Conservation (phyloP, 306 rosid genomes). For the Trifolium fragiferum region DNA sequence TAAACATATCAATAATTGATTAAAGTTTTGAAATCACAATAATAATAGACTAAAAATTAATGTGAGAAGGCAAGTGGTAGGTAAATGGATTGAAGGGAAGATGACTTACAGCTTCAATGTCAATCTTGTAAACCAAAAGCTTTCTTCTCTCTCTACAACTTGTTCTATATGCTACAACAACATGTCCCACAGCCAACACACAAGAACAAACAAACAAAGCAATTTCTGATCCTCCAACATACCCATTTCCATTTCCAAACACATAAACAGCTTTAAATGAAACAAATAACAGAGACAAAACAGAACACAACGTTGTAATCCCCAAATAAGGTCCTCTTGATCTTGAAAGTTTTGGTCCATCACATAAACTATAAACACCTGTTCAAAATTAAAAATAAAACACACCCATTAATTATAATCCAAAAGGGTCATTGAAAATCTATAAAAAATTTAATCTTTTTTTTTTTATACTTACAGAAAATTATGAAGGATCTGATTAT, state of each 20-base stretch:
- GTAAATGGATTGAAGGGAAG: not conserved
- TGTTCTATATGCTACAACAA: slow-evolving; percentile 85
- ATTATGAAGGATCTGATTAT: slow-evolving; percentile 76
- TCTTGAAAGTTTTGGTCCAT: slow-evolving; percentile 79
- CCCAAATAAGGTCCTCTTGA: slow-evolving; percentile 89
- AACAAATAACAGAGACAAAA: slow-evolving; percentile 73
- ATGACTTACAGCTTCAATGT: slow-evolving; percentile 89
- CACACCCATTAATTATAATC: slow-evolving; percentile 10
- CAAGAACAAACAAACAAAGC: slow-evolving; percentile 76
- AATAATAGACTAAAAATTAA: not conserved
- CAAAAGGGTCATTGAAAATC: slow-evolving; percentile 42
- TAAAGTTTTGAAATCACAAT: too few relatives aligned
- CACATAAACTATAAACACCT: slow-evolving; percentile 93
- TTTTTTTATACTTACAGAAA: slow-evolving; percentile 61
- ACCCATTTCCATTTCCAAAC: slow-evolving; percentile 52
- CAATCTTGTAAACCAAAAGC: slow-evolving; percentile 93
- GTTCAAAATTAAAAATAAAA: not conserved
- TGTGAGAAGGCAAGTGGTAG: slow-evolving; percentile 12
- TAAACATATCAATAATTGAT: not conserved
- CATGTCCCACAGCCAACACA: slow-evolving; percentile 81
- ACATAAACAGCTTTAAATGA: slow-evolving; percentile 78
- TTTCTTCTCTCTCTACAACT: slow-evolving; percentile 96
- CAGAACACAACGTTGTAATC: slow-evolving; percentile 73
- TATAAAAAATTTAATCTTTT: not conserved
- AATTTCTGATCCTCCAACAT: slow-evolving; percentile 57